Evolutionary conservation across 352 stramenopile genomes (phyloP).

Genomic region (Phytophthora meadii): DNA sequence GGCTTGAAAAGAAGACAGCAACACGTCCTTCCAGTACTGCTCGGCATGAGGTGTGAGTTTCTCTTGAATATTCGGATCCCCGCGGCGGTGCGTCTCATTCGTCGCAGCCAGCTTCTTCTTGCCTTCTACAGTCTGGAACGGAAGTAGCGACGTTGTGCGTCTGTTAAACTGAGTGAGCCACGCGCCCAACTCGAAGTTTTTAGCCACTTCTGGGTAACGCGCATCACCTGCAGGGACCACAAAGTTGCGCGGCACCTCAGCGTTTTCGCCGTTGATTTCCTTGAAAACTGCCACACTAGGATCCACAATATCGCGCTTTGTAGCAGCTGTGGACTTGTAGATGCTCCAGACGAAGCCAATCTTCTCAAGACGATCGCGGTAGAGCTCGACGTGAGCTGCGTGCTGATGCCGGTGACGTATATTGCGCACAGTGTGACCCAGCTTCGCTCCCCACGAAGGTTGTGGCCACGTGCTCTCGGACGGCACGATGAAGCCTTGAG

Average conservation of each 20-base stretch:
- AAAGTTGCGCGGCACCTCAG: constrained; percentile 70
- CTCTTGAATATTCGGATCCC: constrained; percentile 3
- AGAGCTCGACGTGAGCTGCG: constrained; percentile 81
- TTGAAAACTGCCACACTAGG: constrained; percentile 81
- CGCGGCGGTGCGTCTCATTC: constrained; percentile 12
- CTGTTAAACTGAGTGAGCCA: constrained; percentile 79
- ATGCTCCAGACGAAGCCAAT: constrained; percentile 94
- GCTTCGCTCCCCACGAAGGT: constrained; percentile 83
- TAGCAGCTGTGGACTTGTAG: constrained; percentile 55
- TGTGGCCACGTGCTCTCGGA: constrained; percentile 80
- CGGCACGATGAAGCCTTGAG: constrained; percentile 91
- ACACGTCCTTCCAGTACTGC: constrained; percentile 77
- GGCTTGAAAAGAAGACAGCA: constrained; percentile 65
- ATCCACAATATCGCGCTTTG: constrained; percentile 63
- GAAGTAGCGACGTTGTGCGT: constrained; percentile 44
- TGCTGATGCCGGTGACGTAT: constrained; percentile 91
- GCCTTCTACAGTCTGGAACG: constrained; percentile 51
- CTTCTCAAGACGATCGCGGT: constrained; percentile 81
- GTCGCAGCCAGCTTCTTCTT: constrained; percentile 26
- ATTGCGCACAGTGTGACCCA: constrained; percentile 90
- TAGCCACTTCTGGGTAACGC: constrained; percentile 87
- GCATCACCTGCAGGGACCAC: constrained; percentile 76
- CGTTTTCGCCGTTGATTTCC: constrained; percentile 71
- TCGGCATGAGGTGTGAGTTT: constrained; percentile 60
- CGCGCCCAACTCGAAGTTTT: constrained; percentile 87